A percentile compares a stretch with the other conserved stretches of the same genome.
Conservation (phyloP, 2,329 filamentous ascomycete genomes). For the Cladophialophora carrionii region DNA sequence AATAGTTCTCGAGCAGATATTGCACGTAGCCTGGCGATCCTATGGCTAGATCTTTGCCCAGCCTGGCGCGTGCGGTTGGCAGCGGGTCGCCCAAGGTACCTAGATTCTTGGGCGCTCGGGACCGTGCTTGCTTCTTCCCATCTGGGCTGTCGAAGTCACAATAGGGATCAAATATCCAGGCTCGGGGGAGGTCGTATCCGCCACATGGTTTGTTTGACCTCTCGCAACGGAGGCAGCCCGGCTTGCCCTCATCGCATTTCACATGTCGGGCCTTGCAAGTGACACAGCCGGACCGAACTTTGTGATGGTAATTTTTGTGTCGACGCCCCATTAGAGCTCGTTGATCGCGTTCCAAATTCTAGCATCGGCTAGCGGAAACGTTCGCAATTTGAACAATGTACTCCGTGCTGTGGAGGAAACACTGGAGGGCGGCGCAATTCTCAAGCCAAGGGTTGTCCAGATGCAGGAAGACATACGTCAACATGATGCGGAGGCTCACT, state of each 20-base stretch:
- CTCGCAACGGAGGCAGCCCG: not conserved
- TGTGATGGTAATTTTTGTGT: not conserved
- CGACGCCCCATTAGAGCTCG: not conserved
- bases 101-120: not conserved
- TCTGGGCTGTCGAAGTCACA: not conserved
- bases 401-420: not conserved
- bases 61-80: not conserved
- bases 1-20: not conserved
- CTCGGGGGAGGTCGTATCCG: not conserved
- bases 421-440: not conserved
- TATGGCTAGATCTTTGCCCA: not conserved
- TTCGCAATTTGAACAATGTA: not conserved
- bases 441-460: not conserved
- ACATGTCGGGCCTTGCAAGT: not conserved
- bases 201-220: not conserved
- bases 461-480: not conserved
- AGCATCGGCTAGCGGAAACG: not conserved
- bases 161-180: slow-evolving; percentile 1
- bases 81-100: not conserved
- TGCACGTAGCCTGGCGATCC: not conserved
- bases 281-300: not conserved
- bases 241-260: not conserved
- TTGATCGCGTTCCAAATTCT: not conserved
- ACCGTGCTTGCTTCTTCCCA: not conserved
- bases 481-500: not conserved